Evolutionary conservation across 1,284 basidiomycete genomes (phyloP).

Genomic region (Cystobasidium pallidum): DNA sequence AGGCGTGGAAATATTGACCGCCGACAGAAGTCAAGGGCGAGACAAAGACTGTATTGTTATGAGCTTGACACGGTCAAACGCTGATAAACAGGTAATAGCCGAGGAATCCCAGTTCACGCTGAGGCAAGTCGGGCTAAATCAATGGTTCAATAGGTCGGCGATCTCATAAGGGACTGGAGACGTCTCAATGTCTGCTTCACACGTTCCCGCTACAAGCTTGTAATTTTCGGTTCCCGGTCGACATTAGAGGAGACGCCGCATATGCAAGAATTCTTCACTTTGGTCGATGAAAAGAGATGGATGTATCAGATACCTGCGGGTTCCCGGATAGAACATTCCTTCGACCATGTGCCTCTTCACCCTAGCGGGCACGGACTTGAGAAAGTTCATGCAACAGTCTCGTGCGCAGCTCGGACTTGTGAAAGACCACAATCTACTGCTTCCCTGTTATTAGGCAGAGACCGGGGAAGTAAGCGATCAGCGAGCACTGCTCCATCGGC

Average conservation of each 20-base stretch:
- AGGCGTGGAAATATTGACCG: slow-evolving; percentile 85
- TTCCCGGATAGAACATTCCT: not conserved
- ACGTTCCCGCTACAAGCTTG: slow-evolving; percentile 82
- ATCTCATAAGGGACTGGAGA: slow-evolving; percentile 91
- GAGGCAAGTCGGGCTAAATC: not conserved
- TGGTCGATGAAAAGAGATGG: slow-evolving; percentile 35
- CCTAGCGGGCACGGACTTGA: not conserved
- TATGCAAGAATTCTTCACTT: slow-evolving; percentile 55
- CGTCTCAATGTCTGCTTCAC: slow-evolving; percentile 97
- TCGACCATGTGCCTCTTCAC: not conserved
- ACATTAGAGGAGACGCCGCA: slow-evolving; percentile 70
- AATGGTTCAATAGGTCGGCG: slow-evolving; percentile 69
- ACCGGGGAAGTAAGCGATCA: not conserved
- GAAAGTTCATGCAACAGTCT: not conserved
- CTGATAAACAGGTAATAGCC: slow-evolving; percentile 65
- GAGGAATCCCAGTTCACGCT: not conserved
- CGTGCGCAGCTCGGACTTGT: not conserved
- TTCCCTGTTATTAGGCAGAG: not conserved
- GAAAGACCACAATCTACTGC: not conserved
- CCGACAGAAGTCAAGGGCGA: slow-evolving; percentile 91
- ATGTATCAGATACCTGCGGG: slow-evolving; percentile 14
- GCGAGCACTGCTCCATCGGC: not conserved
- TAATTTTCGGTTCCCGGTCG: slow-evolving; percentile 81
- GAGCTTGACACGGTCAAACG: slow-evolving; percentile 87
- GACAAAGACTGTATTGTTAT: slow-evolving; percentile 96